phyloP scores from a whole-genome alignment of 2,329 filamentous ascomycete species.

The Nothophaeocryptopus gaeumannii region DNA sequence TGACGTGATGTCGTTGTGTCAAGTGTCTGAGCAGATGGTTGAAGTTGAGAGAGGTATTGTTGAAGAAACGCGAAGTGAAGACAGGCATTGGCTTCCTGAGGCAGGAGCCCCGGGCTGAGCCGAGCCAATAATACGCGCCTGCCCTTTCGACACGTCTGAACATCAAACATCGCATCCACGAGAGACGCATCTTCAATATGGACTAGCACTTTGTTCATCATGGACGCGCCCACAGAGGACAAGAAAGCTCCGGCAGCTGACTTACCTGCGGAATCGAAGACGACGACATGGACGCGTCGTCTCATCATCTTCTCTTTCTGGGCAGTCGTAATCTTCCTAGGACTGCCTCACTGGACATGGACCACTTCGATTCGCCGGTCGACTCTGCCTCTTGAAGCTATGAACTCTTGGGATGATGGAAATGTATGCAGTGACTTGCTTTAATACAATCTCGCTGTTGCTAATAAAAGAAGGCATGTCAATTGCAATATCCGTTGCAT shows the following conservation, averaged over 20 bases:
- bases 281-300: constrained; percentile 67
- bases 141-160: constrained; percentile 11
- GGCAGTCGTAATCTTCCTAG: constrained; percentile 77
- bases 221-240: neutral
- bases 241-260: neutral
- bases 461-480: constrained; percentile 65
- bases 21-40: too few relatives aligned
- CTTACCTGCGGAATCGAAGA: constrained; percentile 57
- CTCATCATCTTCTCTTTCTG: constrained; percentile 85
- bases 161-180: constrained; percentile 7
- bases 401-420: constrained; percentile 89
- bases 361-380: constrained; percentile 92
- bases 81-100: neutral
- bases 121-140: constrained; percentile 1
- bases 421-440: constrained; percentile 57
- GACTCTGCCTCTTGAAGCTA: constrained; percentile 74
- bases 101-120: neutral
- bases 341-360: constrained; percentile 91
- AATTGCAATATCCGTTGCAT: constrained; percentile 80
- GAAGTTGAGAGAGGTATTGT: too few relatives aligned
- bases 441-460: neutral
- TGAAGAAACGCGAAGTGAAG: neutral
- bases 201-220: neutral
- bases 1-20: too few relatives aligned
- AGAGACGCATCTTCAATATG: neutral